Evolutionary conservation across 1,284 basidiomycete genomes (phyloP).

Genomic region (Puccinia sorghi): DNA sequence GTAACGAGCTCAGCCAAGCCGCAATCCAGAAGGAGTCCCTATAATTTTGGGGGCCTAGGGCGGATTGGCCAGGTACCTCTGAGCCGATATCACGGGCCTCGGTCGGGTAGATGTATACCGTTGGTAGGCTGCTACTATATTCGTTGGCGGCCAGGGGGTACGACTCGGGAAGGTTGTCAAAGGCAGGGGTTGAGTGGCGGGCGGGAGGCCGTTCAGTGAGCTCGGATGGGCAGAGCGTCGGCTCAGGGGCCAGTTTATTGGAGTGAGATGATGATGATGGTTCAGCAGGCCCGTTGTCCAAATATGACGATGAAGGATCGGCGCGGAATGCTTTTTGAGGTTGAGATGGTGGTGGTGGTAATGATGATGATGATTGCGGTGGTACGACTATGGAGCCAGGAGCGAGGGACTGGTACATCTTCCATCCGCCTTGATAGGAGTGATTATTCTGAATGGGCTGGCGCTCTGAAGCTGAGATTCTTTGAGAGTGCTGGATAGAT

Average conservation of each 20-base stretch:
- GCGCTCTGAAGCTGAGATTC: not conserved
- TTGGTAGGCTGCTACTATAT: conserved; percentile 6
- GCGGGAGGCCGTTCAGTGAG: conserved; percentile 7
- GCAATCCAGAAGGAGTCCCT: conserved; percentile 47
- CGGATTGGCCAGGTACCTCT: conserved; percentile 34
- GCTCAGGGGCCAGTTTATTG: not conserved
- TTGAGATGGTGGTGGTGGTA: not conserved
- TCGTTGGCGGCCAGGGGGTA: conserved; percentile 21
- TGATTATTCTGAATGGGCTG: not conserved
- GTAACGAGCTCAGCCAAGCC: conserved; percentile 32
- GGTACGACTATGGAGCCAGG: not conserved
- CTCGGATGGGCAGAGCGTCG: not conserved
- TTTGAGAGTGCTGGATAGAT: not conserved
- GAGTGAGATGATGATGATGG: not conserved
- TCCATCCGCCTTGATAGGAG: conserved; percentile 28
- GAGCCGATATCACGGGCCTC: conserved; percentile 47
- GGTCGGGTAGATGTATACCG: conserved; percentile 42
- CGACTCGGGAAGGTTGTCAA: not conserved
- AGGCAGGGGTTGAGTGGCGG: not conserved
- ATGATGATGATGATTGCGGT: not conserved
- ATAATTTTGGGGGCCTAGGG: conserved; percentile 36
- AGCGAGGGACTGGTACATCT: conserved; percentile 34
- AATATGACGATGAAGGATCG: not conserved
- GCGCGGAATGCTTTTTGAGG: not conserved
- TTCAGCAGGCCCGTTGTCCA: not conserved